These are phyloP conservation scores for Pyrenochaeta sp. DNA, from an alignment of 2,329 filamentous ascomycete species.

Conservation along the genomic window DNA sequence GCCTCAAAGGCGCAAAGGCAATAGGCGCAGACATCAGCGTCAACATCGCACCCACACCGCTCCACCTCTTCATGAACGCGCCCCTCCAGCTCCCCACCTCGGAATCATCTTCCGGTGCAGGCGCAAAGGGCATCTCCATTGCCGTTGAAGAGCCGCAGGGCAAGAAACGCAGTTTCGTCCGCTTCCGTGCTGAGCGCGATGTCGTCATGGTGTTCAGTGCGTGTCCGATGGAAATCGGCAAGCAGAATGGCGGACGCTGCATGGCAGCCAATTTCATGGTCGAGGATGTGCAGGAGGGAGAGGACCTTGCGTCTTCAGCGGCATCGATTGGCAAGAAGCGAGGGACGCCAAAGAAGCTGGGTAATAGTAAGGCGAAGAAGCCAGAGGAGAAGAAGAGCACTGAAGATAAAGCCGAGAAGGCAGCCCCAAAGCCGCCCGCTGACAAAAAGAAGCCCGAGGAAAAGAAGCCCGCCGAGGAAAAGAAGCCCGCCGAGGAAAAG, in stretches of 20 bases:
- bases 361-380: slow-evolving; percentile 11
- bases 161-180: slow-evolving; percentile 45
- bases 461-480: slow-evolving; percentile 8
- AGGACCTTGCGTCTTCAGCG: slow-evolving; percentile 29
- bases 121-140: slow-evolving; percentile 40
- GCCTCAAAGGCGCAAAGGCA: slow-evolving; percentile 55
- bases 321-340: slow-evolving; percentile 24
- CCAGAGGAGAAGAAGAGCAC: slow-evolving; percentile 8
- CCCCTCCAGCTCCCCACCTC: slow-evolving; percentile 27
- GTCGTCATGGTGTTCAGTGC: slow-evolving; percentile 48
- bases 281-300: slow-evolving; percentile 35
- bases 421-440: not conserved
- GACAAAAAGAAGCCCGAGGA: slow-evolving; percentile 3
- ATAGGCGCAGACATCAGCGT: slow-evolving; percentile 58
- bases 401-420: slow-evolving; percentile 7
- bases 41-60: slow-evolving; percentile 56
- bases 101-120: slow-evolving; percentile 21
- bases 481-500: slow-evolving; percentile 10
- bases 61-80: slow-evolving; percentile 54
- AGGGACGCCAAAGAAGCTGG: slow-evolving; percentile 25
- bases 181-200: slow-evolving; percentile 46
- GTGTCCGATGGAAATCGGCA: slow-evolving; percentile 48
- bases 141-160: slow-evolving; percentile 41
- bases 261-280: slow-evolving; percentile 52
- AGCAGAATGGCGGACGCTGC: slow-evolving; percentile 46